Percentiles rank a stretch among this genome's conserved stretches.
Conservation (phyloP, 75 land plant species). For the Ceratopteris richardii region DNA sequence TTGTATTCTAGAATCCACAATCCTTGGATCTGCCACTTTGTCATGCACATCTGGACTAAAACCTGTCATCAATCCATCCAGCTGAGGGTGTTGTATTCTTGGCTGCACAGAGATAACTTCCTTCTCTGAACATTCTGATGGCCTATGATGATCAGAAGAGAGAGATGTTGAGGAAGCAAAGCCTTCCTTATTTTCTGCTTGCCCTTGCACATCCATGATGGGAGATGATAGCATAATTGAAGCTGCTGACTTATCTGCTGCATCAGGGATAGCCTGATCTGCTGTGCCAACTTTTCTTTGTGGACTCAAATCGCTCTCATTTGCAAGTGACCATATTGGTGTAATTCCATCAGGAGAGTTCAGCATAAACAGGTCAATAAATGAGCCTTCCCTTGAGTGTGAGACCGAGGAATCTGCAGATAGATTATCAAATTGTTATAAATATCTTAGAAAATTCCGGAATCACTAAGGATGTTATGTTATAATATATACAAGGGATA, state of each 20-base stretch:
- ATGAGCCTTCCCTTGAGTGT: neutral
- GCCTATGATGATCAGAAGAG: neutral
- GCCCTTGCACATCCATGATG: neutral
- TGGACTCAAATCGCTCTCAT: neutral
- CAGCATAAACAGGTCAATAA: constrained; percentile 1
- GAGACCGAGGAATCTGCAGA: constrained; percentile 1
- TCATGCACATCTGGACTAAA: neutral
- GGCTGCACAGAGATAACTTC: neutral
- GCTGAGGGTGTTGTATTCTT: neutral
- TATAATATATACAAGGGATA: too few species aligned
- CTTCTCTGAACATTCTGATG: neutral
- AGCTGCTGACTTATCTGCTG: neutral
- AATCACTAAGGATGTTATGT: too few species aligned
- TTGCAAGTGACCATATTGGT: neutral
- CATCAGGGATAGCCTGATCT: neutral
- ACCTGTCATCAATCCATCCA: neutral
- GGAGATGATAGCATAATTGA: neutral
- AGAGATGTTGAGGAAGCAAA: neutral
- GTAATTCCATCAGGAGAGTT: neutral
- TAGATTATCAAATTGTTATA: neutral
- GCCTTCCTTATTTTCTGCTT: neutral
- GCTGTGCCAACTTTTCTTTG: neutral
- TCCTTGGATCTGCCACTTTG: neutral
- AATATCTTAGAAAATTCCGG: neutral
- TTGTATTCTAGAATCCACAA: neutral